A percentile compares a stretch with the other conserved stretches of the same genome.
Evolutionary conservation across 108 stramenopile species (phyloP).

Genomic region (Skeletonema tropicum): DNA sequence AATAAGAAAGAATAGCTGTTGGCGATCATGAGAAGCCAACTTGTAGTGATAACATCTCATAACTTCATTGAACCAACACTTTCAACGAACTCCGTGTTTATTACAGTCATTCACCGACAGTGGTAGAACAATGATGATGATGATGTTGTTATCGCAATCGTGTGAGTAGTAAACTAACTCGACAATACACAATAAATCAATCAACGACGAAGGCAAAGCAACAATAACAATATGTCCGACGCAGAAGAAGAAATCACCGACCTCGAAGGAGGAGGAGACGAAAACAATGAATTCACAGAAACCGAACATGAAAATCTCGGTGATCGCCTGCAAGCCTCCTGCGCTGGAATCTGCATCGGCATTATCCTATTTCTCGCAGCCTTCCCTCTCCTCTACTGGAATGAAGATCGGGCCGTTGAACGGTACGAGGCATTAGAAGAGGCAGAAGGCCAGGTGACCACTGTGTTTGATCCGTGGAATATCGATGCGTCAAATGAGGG

Average conservation of each 20-base stretch:
- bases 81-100: too few species aligned
- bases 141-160: too few species aligned
- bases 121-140: too few species aligned
- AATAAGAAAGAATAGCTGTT: too few species aligned
- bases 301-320: not conserved
- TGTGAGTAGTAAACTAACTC: too few species aligned
- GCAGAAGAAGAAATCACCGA: not conserved
- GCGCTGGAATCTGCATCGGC: not conserved
- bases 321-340: not conserved
- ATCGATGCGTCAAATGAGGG: constrained; percentile 14
- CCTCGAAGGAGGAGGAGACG: not conserved
- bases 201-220: too few species aligned
- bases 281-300: not conserved
- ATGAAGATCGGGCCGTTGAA: constrained; percentile 42
- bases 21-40: too few species aligned
- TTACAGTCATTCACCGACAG: too few species aligned
- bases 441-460: constrained; percentile 14
- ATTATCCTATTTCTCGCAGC: constrained; percentile 12
- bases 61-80: too few species aligned
- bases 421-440: constrained; percentile 39
- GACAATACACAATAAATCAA: too few species aligned
- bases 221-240: not conserved
- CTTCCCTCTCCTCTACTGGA: constrained; percentile 35
- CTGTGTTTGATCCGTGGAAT: constrained; percentile 10
- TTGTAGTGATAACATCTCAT: too few species aligned